phyloP scores from a whole-genome alignment of 306 rosid genomes.

The Trifolium dubium region DNA sequence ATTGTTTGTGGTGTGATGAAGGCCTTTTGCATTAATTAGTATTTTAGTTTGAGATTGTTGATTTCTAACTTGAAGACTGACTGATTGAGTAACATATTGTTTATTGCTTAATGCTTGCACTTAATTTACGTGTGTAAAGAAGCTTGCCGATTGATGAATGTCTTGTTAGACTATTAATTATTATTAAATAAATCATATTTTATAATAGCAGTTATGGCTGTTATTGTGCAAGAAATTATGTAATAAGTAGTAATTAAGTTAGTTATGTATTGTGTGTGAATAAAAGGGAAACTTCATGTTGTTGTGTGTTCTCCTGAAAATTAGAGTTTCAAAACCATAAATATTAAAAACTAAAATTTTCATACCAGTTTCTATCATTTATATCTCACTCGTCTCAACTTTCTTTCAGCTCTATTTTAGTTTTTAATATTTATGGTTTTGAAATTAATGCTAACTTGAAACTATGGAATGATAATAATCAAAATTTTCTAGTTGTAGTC shows the following conservation, averaged over 20 bases:
- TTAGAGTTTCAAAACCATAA: too few species aligned
- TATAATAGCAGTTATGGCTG: too few species aligned
- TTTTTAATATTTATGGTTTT: too few species aligned
- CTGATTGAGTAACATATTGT: neutral
- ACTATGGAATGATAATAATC: too few species aligned
- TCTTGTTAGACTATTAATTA: neutral
- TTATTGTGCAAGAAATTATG: too few species aligned
- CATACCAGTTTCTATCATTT: neutral
- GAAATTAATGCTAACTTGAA: too few species aligned
- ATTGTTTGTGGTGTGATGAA: constrained; percentile 20
- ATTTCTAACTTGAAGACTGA: constrained; percentile 6
- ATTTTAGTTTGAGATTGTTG: constrained; percentile 20
- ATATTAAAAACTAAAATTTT: too few species aligned
- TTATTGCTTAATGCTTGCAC: neutral
- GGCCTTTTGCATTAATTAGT: constrained; percentile 2
- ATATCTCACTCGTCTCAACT: neutral
- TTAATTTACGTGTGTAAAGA: neutral
- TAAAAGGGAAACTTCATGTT: too few species aligned
- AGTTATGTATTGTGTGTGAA: too few species aligned
- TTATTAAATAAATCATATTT: too few species aligned
- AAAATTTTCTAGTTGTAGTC: neutral
- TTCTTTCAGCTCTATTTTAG: neutral
- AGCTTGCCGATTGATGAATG: neutral
- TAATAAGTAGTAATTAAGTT: too few species aligned
- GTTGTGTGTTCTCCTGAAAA: too few species aligned